phyloP scores from a whole-genome alignment of 1,139 yeast species.

The Scheffersomyces titani region DNA sequence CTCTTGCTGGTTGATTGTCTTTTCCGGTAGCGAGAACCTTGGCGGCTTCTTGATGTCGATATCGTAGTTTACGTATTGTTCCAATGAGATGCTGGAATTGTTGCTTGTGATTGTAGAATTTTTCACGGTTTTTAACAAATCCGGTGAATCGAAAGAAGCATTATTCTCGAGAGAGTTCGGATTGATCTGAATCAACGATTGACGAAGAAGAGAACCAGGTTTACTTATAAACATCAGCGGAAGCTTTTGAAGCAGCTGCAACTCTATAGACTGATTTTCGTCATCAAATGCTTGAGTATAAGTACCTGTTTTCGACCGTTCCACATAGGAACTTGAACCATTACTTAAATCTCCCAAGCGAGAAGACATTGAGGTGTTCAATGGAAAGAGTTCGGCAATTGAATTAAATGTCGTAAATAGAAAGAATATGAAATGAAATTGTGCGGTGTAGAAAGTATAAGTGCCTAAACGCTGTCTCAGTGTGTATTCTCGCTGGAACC shows the following conservation, averaged over 20 bases:
- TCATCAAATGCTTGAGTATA: not conserved
- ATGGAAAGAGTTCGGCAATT: not conserved
- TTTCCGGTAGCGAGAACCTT: not conserved
- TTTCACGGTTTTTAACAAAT: not conserved
- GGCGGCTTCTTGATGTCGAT: not conserved
- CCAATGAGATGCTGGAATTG: not conserved
- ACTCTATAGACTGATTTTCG: not conserved
- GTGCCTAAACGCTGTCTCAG: not conserved
- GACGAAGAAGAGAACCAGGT: conserved; percentile 10
- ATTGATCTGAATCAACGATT: conserved; percentile 1
- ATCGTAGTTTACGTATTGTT: not conserved
- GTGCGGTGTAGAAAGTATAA: not conserved
- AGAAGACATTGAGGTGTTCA: not conserved
- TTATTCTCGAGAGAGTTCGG: not conserved
- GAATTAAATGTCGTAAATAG: not conserved
- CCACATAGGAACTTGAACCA: not conserved
- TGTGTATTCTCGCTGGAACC: not conserved
- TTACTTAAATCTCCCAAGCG: not conserved
- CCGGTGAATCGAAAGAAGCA: not conserved
- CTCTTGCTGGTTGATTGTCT: not conserved
- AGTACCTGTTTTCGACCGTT: not conserved
- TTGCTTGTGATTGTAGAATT: not conserved
- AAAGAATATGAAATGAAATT: not conserved
- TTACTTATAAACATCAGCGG: conserved; percentile 1
- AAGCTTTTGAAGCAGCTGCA: not conserved